A percentile compares a stretch with the other conserved stretches of the same genome.
Evolutionary conservation across 257 asterid species (phyloP).

Genomic region (Capsicum pubescens): DNA sequence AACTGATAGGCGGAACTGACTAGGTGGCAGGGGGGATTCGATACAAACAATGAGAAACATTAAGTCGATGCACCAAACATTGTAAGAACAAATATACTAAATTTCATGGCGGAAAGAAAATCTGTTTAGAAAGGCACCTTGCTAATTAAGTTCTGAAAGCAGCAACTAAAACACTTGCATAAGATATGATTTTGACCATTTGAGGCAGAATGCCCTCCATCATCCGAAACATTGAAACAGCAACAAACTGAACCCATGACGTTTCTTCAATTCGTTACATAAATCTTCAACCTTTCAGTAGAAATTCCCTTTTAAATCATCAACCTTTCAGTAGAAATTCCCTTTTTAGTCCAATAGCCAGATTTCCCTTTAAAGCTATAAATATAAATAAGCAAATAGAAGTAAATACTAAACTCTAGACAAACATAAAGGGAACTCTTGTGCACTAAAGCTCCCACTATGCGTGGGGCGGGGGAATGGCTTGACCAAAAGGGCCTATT

Average conservation of each 20-base stretch:
- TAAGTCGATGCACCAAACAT: background rate
- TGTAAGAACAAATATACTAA: background rate
- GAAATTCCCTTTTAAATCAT: conserved; percentile 21
- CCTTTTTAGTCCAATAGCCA: background rate
- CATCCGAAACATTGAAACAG: conserved; percentile 48
- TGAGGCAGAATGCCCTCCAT: conserved; percentile 1
- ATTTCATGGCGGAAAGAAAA: background rate
- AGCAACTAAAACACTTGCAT: conserved; percentile 41
- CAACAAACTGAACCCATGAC: conserved; percentile 57
- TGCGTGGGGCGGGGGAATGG: too few species aligned
- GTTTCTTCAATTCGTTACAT: conserved; percentile 25
- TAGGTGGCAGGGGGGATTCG: background rate
- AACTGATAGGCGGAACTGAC: background rate
- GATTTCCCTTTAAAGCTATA: background rate
- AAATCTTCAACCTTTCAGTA: conserved; percentile 25
- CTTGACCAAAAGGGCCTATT: too few species aligned
- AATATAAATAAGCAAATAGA: background rate
- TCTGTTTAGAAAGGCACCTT: conserved; percentile 40
- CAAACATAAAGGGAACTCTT: background rate
- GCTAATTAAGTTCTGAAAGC: conserved; percentile 41
- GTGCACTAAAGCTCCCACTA: too few species aligned
- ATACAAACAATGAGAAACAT: background rate
- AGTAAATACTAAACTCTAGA: background rate
- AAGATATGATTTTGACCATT: conserved; percentile 23
- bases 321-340: conserved; percentile 17